Evolutionary conservation across 805 yeast genomes (phyloP).

Genomic region (Myxozyma udenii): DNA sequence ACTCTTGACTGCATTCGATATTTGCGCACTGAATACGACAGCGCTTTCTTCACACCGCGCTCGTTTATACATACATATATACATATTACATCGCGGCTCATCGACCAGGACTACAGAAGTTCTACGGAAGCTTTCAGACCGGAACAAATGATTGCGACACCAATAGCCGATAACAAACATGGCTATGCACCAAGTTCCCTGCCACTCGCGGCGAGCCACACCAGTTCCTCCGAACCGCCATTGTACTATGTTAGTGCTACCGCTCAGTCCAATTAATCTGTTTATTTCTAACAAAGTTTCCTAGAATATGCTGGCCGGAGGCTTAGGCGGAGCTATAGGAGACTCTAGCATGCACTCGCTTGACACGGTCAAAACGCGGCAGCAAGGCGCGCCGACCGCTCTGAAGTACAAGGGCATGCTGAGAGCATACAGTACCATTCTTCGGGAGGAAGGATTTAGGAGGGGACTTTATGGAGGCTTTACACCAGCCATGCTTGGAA

Average conservation of each 20-base stretch:
- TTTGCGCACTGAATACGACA: no score
- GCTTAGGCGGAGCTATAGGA: conserved; percentile 90
- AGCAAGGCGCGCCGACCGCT: conserved; percentile 82
- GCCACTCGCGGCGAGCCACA: background rate
- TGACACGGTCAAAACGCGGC: conserved; percentile 95
- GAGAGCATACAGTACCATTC: conserved; percentile 71
- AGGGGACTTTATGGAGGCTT: conserved; percentile 92
- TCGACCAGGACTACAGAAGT: no score
- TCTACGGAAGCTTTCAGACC: no score
- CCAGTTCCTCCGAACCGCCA: conserved; percentile 5
- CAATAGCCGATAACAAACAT: background rate
- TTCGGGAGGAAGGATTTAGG: conserved; percentile 76
- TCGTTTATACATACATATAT: no score
- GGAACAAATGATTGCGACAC: background rate
- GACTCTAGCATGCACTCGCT: conserved; percentile 92
- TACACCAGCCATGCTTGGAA: conserved; percentile 85
- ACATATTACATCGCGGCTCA: no score
- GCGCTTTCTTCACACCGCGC: no score
- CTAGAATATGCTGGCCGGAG: conserved; percentile 70
- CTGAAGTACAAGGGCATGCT: conserved; percentile 70
- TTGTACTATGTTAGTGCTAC: conserved; percentile 7
- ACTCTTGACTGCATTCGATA: no score
- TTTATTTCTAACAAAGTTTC: conserved; percentile 24
- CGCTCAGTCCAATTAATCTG: background rate
- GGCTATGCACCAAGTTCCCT: background rate